These are phyloP conservation scores for maize (Zea mays) DNA, from an alignment of 176 grass and related monocot species.

Conservation along the genomic window DNA sequence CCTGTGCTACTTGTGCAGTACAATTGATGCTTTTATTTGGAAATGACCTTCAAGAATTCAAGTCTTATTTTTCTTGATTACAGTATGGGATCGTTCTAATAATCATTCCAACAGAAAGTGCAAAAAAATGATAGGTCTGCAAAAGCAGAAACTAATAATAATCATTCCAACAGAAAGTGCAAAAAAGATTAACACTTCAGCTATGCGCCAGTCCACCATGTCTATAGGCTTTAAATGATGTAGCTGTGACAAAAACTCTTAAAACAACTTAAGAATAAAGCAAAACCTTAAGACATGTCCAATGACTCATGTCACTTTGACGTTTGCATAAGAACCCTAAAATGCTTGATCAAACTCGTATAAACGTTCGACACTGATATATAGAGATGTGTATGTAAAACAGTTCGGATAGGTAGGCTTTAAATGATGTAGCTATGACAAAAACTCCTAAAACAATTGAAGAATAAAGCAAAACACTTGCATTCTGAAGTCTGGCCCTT, in stretches of 20 bases:
- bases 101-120: no score
- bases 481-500: not conserved
- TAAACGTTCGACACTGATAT: no score
- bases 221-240: not conserved
- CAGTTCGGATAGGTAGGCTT: no score
- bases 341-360: constrained; percentile 78
- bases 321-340: constrained; percentile 53
- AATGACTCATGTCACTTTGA: constrained; percentile 91
- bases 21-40: no score
- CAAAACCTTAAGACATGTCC: constrained; percentile 85
- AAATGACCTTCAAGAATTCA: no score
- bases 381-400: constrained; percentile 60
- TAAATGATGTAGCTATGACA: no score
- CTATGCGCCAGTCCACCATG: not conserved
- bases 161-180: no score
- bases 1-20: no score
- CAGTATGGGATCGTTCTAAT: no score
- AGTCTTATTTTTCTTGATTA: no score
- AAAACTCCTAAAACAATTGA: no score
- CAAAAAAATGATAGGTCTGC: no score
- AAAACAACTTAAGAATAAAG: constrained; percentile 4
- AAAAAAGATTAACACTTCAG: constrained; percentile 9
- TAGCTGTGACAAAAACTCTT: not conserved
- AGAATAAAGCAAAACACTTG: constrained; percentile 13
- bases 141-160: constrained; percentile 17